Conservation (phyloP, 371 early-diverging fungal genomes). For the Mortierella sp. region DNA sequence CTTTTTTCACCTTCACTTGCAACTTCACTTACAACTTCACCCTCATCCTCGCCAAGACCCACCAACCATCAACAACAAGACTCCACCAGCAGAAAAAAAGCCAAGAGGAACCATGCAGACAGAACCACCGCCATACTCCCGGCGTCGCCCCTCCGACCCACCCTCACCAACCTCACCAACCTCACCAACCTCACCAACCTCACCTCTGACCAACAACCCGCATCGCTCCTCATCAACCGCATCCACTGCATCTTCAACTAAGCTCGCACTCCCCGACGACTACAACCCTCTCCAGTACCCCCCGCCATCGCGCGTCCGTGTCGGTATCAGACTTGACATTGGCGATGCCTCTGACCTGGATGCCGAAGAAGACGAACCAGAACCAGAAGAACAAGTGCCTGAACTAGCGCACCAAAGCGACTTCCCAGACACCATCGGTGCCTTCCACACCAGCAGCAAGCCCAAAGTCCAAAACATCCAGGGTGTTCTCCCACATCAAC, state of each 20-base stretch:
- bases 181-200: conserved; percentile 29
- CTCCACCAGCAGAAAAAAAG: background rate
- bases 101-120: background rate
- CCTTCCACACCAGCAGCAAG: conserved; percentile 14
- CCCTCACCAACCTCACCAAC: conserved; percentile 19
- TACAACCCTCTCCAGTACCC: conserved; percentile 57
- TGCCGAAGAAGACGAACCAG: conserved; percentile 14
- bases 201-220: conserved; percentile 18
- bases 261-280: conserved; percentile 43
- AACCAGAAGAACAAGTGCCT: background rate
- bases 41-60: background rate
- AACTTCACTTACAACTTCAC: background rate
- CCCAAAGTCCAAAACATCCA: conserved; percentile 37
- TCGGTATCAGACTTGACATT: conserved; percentile 21
- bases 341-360: conserved; percentile 46
- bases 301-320: conserved; percentile 51
- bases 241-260: conserved; percentile 31
- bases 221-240: conserved; percentile 29
- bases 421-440: conserved; percentile 15
- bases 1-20: too few species aligned
- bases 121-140: conserved; percentile 38
- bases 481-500: conserved; percentile 15
- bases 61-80: conserved; percentile 8
- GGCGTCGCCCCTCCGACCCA: conserved; percentile 15
- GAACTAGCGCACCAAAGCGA: background rate